A percentile compares a stretch with the other conserved stretches of the same genome.
Conservation (phyloP, 768 basidiomycete genomes). For the Boletus huronensis region DNA sequence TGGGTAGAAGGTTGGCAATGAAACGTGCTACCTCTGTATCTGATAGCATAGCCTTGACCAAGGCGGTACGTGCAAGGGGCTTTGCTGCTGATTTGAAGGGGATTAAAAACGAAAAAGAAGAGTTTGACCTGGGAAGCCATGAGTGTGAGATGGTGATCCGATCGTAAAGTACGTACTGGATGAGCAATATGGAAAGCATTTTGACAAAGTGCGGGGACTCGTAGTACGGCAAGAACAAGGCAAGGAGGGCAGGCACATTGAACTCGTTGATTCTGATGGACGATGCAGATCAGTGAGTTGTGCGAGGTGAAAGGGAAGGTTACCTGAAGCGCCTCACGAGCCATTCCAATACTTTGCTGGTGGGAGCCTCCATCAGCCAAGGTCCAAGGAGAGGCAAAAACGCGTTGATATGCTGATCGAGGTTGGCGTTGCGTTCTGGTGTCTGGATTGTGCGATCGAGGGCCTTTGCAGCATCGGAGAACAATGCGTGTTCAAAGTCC, state of each 20-base stretch:
- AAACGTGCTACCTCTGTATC: constrained; percentile 72
- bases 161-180: constrained; percentile 47
- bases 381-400: constrained; percentile 74
- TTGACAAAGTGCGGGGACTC: constrained; percentile 93
- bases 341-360: constrained; percentile 90
- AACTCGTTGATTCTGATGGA: constrained; percentile 81
- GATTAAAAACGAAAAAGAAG: constrained; percentile 64
- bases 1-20: constrained; percentile 60
- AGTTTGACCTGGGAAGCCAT: constrained; percentile 45
- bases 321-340: constrained; percentile 90
- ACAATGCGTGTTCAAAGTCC: constrained; percentile 65
- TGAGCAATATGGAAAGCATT: constrained; percentile 82
- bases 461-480: constrained; percentile 73
- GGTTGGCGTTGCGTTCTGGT: constrained; percentile 53
- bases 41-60: constrained; percentile 75
- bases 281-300: background rate
- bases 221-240: constrained; percentile 91
- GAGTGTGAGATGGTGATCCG: background rate
- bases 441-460: constrained; percentile 78
- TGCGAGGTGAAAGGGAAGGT: constrained; percentile 13
- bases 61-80: constrained; percentile 63
- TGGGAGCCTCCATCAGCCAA: constrained; percentile 76
- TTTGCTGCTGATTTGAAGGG: constrained; percentile 77
- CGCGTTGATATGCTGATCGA: constrained; percentile 58
- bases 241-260: constrained; percentile 74